Percentiles rank a stretch among this genome's conserved stretches.
Evolutionary conservation across 345 rosid species (phyloP).

Genomic region (Aethionema arabicum): DNA sequence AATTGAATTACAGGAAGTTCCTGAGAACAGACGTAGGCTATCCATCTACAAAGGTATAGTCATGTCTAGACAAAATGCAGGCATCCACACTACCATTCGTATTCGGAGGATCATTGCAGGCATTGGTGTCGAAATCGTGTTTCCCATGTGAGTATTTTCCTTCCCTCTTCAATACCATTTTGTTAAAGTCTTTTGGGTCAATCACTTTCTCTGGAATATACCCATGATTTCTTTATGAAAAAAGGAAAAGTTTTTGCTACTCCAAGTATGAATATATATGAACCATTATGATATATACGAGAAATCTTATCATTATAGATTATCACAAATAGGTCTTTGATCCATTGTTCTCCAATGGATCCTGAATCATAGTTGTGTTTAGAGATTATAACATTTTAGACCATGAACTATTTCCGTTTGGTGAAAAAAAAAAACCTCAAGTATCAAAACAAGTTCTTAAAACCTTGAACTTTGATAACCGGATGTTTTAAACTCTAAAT

Average conservation of each 20-base stretch:
- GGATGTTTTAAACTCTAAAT: too few relatives aligned
- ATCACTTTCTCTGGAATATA: too few relatives aligned
- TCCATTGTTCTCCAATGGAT: background rate
- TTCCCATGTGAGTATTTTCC: slow-evolving; percentile 56
- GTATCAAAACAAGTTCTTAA: too few relatives aligned
- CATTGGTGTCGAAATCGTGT: slow-evolving; percentile 68
- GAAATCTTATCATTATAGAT: slow-evolving; percentile 1
- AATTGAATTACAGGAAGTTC: slow-evolving; percentile 62
- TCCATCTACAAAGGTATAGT: slow-evolving; percentile 85
- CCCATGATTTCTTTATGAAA: background rate
- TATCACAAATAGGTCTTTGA: background rate
- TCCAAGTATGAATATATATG: background rate
- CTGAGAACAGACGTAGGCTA: slow-evolving; percentile 71
- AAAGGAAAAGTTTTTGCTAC: background rate
- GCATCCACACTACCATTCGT: slow-evolving; percentile 82
- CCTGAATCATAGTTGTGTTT: background rate
- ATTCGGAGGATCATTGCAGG: slow-evolving; percentile 87
- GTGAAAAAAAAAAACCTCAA: too few relatives aligned
- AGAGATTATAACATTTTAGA: background rate
- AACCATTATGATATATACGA: background rate
- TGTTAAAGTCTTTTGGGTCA: too few relatives aligned
- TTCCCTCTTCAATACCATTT: background rate
- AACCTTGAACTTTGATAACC: too few relatives aligned
- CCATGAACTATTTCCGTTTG: too few relatives aligned
- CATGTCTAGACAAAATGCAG: slow-evolving; percentile 83